These are phyloP conservation scores for Calonectria fujianensis DNA, from an alignment of 2,329 filamentous ascomycete genomes.

Conservation along the genomic window DNA sequence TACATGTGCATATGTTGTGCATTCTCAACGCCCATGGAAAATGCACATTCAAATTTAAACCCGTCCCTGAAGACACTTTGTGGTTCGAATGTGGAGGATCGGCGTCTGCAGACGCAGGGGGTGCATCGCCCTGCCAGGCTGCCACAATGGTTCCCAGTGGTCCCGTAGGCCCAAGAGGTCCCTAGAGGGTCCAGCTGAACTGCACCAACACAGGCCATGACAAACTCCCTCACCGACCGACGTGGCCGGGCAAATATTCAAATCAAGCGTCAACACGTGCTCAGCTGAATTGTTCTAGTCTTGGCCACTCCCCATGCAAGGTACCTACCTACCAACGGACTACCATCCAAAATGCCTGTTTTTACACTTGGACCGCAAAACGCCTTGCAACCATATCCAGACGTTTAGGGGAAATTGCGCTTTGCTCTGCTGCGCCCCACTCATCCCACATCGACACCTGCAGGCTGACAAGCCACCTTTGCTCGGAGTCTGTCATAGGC, in stretches of 20 bases:
- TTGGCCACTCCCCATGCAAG: not conserved
- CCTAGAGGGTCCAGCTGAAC: not conserved
- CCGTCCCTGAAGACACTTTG: not conserved
- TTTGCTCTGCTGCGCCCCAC: conserved; percentile 11
- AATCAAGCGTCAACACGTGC: conserved; percentile 13
- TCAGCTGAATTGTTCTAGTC: not conserved
- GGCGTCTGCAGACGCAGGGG: not conserved
- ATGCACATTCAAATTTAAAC: conserved; percentile 10
- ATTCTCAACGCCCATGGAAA: not conserved
- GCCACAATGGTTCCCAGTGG: not conserved
- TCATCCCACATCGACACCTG: conserved; percentile 8
- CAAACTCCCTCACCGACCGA: conserved; percentile 8
- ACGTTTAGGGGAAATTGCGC: conserved; percentile 15
- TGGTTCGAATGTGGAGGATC: conserved; percentile 9
- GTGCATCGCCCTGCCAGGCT: conserved; percentile 19
- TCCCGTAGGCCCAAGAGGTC: not conserved
- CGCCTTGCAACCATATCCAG: not conserved
- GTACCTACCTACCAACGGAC: not conserved
- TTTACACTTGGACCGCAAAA: not conserved
- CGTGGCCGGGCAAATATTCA: not conserved
- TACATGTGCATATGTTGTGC: not conserved
- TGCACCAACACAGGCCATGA: not conserved
- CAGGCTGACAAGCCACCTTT: conserved; percentile 12
- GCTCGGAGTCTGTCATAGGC: not conserved
- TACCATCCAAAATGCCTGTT: not conserved